Evolutionary conservation across 108 stramenopile genomes (phyloP).

Genomic region (Hondaea fermentalgiana): DNA sequence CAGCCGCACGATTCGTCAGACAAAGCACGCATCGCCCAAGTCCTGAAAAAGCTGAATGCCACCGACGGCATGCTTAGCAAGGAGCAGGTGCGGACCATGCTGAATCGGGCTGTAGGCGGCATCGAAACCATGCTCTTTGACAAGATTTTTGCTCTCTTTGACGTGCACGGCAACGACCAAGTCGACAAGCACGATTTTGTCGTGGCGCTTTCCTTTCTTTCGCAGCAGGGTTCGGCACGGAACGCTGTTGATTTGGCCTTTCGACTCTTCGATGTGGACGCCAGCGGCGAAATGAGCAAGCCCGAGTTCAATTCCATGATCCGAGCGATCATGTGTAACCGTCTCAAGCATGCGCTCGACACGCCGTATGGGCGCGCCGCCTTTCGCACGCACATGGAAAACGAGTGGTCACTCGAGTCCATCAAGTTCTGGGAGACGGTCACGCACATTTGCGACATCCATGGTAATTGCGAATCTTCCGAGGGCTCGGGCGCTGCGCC

Average conservation of each 20-base stretch:
- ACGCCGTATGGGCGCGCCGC: background rate
- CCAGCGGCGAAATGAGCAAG: background rate
- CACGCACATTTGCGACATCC: background rate
- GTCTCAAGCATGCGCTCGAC: background rate
- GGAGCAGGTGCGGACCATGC: background rate
- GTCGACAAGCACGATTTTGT: background rate
- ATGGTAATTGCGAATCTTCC: background rate
- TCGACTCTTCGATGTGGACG: background rate
- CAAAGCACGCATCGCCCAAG: background rate
- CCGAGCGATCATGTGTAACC: background rate
- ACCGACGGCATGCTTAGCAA: background rate
- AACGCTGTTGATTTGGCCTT: background rate
- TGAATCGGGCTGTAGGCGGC: background rate
- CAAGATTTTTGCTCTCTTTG: constrained; percentile 12
- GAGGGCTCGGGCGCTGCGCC: background rate
- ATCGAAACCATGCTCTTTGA: constrained; percentile 5
- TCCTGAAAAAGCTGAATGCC: background rate
- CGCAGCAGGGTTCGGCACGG: background rate
- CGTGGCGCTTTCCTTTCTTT: background rate
- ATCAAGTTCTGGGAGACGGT: background rate
- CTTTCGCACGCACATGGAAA: background rate
- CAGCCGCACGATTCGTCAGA: background rate
- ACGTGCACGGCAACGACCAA: background rate
- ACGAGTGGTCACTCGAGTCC: background rate
- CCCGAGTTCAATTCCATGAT: background rate